These are phyloP conservation scores for Epithele typhae DNA, from an alignment of 768 basidiomycete species.

Conservation along the genomic window DNA sequence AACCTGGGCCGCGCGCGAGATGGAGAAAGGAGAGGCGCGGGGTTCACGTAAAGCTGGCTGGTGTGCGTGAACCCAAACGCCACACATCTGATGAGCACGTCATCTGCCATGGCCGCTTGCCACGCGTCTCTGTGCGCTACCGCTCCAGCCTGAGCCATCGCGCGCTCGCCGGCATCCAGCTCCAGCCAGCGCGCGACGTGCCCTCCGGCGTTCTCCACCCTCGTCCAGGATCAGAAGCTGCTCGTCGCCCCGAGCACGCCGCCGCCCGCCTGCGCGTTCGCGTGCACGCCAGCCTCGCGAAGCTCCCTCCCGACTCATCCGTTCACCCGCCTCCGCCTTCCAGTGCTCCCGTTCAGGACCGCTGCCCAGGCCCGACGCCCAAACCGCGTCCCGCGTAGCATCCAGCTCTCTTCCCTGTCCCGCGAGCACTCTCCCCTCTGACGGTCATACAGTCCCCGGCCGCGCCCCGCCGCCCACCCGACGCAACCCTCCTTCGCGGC, in stretches of 20 bases:
- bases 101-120: conserved; percentile 13
- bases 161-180: background rate
- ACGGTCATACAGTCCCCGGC: no score
- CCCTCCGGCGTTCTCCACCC: conserved; percentile 11
- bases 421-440: no score
- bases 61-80: conserved; percentile 16
- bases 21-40: no score
- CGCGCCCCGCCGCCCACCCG: no score
- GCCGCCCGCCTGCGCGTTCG: no score
- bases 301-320: background rate
- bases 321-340: conserved; percentile 4
- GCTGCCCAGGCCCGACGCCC: background rate
- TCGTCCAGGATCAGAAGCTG: conserved; percentile 10
- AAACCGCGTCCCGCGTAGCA: no score
- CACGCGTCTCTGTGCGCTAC: background rate
- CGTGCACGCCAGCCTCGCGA: conserved; percentile 16
- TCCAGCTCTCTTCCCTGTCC: no score
- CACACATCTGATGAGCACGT: conserved; percentile 20
- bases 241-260: conserved; percentile 11
- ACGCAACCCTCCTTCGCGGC: no score
- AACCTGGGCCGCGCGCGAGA: no score
- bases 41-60: background rate
- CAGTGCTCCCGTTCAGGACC: conserved; percentile 1
- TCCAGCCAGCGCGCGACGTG: background rate
- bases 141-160: conserved; percentile 7